Conservation (phyloP, 768 basidiomycete species). For the Rhodosporidiobolus sp. region DNA sequence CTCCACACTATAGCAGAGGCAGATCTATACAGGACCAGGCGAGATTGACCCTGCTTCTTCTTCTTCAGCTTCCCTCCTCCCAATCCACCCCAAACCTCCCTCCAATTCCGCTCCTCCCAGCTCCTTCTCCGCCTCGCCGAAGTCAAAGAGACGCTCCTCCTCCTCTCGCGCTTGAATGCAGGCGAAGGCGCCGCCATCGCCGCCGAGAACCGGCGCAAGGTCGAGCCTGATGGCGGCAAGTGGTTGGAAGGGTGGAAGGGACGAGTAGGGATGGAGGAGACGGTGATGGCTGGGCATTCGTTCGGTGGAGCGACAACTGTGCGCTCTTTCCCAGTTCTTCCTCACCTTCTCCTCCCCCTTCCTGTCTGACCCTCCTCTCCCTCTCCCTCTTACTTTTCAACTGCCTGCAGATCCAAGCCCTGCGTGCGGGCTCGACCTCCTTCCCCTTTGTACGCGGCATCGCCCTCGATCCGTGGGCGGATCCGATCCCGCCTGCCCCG, state of each 20-base stretch:
- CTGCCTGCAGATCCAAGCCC: conserved; percentile 29
- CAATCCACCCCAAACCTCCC: conserved; percentile 46
- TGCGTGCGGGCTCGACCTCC: conserved; percentile 46
- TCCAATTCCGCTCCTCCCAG: conserved; percentile 65
- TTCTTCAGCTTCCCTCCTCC: conserved; percentile 22
- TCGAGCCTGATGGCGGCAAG: conserved; percentile 41
- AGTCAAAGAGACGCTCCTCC: conserved; percentile 62
- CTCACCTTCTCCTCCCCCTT: conserved; percentile 52
- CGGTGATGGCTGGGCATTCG: conserved; percentile 57
- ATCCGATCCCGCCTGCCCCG: conserved; percentile 52
- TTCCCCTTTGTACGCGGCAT: conserved; percentile 62
- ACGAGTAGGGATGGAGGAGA: conserved; percentile 43
- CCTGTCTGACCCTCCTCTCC: too few relatives aligned
- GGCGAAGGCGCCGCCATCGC: conserved; percentile 49
- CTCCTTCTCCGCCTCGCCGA: conserved; percentile 68
- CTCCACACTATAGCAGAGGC: too few relatives aligned
- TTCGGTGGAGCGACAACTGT: conserved; percentile 61
- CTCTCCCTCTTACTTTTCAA: conserved; percentile 50
- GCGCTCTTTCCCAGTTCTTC: conserved; percentile 37
- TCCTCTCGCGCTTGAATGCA: conserved; percentile 59
- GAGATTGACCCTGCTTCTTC: neutral
- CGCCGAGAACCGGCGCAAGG: conserved; percentile 54
- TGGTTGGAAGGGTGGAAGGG: conserved; percentile 44
- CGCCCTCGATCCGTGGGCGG: conserved; percentile 79
- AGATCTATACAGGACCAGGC: too few relatives aligned